phyloP scores from a whole-genome alignment of 2,329 filamentous ascomycete genomes.

The Aschersonia sp. region DNA sequence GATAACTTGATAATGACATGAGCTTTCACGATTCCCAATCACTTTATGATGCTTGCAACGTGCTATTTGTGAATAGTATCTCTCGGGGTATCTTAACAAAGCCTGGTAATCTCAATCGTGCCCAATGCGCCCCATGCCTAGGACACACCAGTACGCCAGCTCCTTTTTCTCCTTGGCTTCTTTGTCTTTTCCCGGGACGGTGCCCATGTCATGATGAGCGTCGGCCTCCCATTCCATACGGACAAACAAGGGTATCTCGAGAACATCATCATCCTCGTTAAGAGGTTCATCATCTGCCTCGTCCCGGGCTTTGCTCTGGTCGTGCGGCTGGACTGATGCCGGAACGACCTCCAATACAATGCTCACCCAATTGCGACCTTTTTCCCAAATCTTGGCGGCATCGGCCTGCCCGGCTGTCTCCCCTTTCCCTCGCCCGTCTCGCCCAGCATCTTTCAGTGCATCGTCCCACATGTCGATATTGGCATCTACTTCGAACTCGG shows the following conservation, averaged over 20 bases:
- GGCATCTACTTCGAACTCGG: conserved; percentile 84
- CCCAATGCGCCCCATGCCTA: conserved; percentile 72
- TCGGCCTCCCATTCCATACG: conserved; percentile 80
- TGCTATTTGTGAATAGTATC: conserved; percentile 6
- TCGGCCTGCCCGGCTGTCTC: conserved; percentile 44
- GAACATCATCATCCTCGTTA: conserved; percentile 43
- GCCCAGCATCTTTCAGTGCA: conserved; percentile 48
- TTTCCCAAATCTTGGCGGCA: conserved; percentile 92
- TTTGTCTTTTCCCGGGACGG: conserved; percentile 35
- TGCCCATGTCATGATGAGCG: conserved; percentile 47
- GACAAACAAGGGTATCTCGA: conserved; percentile 93
- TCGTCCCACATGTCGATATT: conserved; percentile 86
- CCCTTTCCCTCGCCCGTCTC: conserved; percentile 22
- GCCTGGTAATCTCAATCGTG: conserved; percentile 18
- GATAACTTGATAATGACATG: conserved; percentile 30
- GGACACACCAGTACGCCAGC: conserved; percentile 87
- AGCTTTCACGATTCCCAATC: background rate
- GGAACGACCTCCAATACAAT: conserved; percentile 85
- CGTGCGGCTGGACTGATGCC: conserved; percentile 31
- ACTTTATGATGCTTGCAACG: background rate
- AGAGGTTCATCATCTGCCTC: conserved; percentile 29
- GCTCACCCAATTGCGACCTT: conserved; percentile 85
- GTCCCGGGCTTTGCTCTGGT: conserved; percentile 13
- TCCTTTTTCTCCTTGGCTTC: conserved; percentile 66
- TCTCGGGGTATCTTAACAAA: conserved; percentile 30